Evolutionary conservation across 2,329 filamentous ascomycete species (phyloP), one percentile per base, ranked within the genome.

Genomic region (Stylonectria norvegica): DNA sequence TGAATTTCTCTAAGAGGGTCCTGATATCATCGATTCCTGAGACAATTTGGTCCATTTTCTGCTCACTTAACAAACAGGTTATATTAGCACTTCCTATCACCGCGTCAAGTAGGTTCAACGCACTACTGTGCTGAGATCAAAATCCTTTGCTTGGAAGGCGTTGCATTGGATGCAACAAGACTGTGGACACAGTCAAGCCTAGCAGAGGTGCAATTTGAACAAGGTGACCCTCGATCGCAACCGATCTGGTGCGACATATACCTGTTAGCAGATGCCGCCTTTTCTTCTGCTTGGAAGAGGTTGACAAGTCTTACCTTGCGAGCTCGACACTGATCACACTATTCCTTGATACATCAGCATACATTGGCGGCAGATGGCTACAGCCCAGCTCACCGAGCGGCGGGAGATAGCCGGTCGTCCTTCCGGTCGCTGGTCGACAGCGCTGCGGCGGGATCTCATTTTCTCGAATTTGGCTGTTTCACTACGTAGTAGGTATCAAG

Each of bases 61-160:
- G 55, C 34, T 67, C 65, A 41, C 64, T 67, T 5, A n/a, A 12
- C 4, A 3, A 15, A 2, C 15, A 5, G 1, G 10, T 31, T 18
- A 33, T 6, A 1, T 2, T 0, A 6, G 6, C 10, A 20, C 3
- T 5, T 5, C 3, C 9, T 10, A 15, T 30, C 9, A 30, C 8
- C 28, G 15, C 28, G 14, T 14, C 9, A 7, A 5, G 15, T 6
- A 29, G 15, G 27, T 18, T 17, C 2, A 4, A 47, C 57, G 49
- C 20, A 67, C 65, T 67, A 67, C 48, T 65, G 46, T 27, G 60
- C 50, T 4, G 64, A 66, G 18, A 68, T 59, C 27, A 65, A 40
- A 3, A 66, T 57, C 25, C 65, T 58, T 36, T 65, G 63, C 40
- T 58, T 61, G 1, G 57, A 23, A 14, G 52, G 14, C 25, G 52